These are phyloP conservation scores for Vigna reflexopilosa DNA, from an alignment of 306 rosid species.

Conservation along the genomic window DNA sequence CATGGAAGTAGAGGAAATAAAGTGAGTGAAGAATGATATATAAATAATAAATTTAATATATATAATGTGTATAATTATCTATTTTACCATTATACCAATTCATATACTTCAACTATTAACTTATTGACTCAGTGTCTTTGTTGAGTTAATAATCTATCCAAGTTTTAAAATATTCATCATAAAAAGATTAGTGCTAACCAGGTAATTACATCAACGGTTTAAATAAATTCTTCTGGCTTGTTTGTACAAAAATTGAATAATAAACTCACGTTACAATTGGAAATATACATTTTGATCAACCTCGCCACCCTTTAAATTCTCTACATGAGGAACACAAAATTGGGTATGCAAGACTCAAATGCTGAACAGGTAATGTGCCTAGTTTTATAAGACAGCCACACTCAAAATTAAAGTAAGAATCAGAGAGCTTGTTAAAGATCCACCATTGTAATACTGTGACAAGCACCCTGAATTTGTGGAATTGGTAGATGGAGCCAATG, in stretches of 20 bases:
- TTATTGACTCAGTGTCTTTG: too few relatives aligned
- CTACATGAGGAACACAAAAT: constrained; percentile 71
- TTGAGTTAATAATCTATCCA: neutral
- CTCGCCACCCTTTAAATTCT: constrained; percentile 58
- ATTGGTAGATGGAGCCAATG: constrained; percentile 81
- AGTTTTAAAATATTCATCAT: too few relatives aligned
- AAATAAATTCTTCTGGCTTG: constrained; percentile 41
- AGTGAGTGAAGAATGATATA: too few relatives aligned
- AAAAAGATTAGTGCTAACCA: constrained; percentile 18
- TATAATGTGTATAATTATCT: too few relatives aligned
- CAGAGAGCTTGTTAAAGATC: constrained; percentile 57
- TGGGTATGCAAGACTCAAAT: constrained; percentile 61
- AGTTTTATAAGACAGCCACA: constrained; percentile 61
- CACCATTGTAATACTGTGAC: constrained; percentile 49
- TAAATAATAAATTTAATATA: too few relatives aligned
- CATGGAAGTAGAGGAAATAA: too few relatives aligned
- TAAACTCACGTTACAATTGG: constrained; percentile 49
- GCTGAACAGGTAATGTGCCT: constrained; percentile 32
- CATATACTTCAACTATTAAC: too few relatives aligned
- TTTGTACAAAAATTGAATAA: constrained; percentile 63
- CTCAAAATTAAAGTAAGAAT: constrained; percentile 57
- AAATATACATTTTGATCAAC: constrained; percentile 51
- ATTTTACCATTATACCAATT: too few relatives aligned
- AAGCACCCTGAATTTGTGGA: constrained; percentile 64
- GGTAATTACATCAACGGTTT: constrained; percentile 49